Percentiles rank a stretch among this genome's conserved stretches.
Conservation (phyloP, 2,329 filamentous ascomycete species). For the Neopestalotiopsis sp. region DNA sequence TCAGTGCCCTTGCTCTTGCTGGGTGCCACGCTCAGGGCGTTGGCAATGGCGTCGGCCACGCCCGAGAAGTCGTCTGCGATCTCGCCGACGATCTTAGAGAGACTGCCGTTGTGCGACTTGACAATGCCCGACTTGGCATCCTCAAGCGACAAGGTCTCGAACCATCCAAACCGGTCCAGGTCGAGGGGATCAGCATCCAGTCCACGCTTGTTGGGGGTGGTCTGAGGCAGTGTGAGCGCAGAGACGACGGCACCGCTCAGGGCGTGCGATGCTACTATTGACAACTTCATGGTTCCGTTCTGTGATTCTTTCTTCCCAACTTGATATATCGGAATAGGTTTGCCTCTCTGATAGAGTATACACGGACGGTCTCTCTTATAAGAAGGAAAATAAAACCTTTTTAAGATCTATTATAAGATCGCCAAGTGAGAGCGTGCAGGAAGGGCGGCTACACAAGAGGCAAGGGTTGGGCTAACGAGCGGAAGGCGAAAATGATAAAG, state of each 20-base stretch:
- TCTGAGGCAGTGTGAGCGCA: conserved; percentile 7
- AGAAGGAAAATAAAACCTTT: neutral
- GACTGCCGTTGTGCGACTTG: conserved; percentile 2
- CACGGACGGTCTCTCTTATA: neutral
- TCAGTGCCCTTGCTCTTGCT: neutral
- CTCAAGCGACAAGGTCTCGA: conserved; percentile 16
- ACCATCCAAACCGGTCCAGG: conserved; percentile 13
- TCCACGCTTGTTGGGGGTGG: neutral
- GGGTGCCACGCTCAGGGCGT: neutral
- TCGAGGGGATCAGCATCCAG: neutral
- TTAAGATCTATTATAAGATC: neutral
- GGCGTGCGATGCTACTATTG: conserved; percentile 6
- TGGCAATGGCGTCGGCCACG: conserved; percentile 6
- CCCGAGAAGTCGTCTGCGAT: neutral
- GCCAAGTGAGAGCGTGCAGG: neutral
- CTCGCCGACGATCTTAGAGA: conserved; percentile 6
- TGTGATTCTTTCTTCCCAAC: neutral
- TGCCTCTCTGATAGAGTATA: neutral
- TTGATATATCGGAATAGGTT: neutral
- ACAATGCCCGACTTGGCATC: conserved; percentile 15
- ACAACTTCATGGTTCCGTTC: conserved; percentile 16
- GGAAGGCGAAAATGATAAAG: conserved; percentile 12
- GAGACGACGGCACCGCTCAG: conserved; percentile 16
- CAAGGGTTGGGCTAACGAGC: conserved; percentile 9
- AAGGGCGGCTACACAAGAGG: neutral